phyloP scores from a whole-genome alignment of 2,329 filamentous ascomycete species.

The Neofusicoccum umdonicola region DNA sequence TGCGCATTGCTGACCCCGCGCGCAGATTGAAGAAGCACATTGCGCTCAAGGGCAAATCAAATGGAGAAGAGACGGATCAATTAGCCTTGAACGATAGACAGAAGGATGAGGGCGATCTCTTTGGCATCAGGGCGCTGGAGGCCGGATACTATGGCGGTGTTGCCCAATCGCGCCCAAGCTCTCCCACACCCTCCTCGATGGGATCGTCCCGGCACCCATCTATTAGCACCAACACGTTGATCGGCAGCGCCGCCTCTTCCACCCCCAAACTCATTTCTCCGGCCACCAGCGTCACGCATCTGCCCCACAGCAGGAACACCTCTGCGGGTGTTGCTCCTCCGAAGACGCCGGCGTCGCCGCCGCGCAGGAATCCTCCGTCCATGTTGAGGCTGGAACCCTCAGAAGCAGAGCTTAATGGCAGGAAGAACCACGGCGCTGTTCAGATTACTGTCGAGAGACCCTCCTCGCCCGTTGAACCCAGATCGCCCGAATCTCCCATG shows the following conservation, averaged over 20 bases:
- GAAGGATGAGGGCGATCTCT: constrained; percentile 40
- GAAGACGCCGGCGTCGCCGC: constrained; percentile 22
- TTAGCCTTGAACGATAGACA: constrained; percentile 35
- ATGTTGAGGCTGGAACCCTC: constrained; percentile 33
- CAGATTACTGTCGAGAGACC: constrained; percentile 36
- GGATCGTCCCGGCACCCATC: constrained; percentile 23
- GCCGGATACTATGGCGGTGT: constrained; percentile 42
- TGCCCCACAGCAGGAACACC: constrained; percentile 24
- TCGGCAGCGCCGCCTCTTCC: constrained; percentile 32
- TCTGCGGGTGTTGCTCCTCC: constrained; percentile 21
- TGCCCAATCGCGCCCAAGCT: constrained; percentile 38
- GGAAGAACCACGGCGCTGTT: constrained; percentile 34
- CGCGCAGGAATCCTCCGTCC: constrained; percentile 19
- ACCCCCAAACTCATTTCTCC: constrained; percentile 32
- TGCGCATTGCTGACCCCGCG: neutral
- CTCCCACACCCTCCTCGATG: constrained; percentile 31
- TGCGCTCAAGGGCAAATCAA: constrained; percentile 27
- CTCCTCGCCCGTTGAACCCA: constrained; percentile 26
- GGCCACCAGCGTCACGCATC: constrained; percentile 33
- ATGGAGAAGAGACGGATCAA: constrained; percentile 31
- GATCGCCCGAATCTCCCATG: neutral
- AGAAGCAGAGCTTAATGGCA: constrained; percentile 36
- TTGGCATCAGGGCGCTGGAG: constrained; percentile 41
- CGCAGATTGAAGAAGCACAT: constrained; percentile 31
- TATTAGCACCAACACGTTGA: constrained; percentile 35